A percentile compares a stretch with the other conserved stretches of the same genome.
Conservation (phyloP, 805 yeast genomes). For the Kodamaea leandrae region DNA sequence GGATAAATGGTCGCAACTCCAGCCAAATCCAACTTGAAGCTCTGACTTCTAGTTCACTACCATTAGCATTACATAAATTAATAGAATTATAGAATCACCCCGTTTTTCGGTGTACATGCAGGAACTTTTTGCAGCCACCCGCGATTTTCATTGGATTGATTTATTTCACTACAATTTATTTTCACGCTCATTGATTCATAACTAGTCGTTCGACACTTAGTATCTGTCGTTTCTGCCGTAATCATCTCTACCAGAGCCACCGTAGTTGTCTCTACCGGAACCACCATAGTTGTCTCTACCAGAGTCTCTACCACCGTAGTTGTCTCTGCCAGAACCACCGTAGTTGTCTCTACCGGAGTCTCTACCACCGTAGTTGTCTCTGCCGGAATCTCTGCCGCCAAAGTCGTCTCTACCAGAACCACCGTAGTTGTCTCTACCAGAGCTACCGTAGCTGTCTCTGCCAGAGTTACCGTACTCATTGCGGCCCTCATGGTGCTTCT, state of each 20-base stretch:
- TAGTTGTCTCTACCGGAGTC: slow-evolving; percentile 6
- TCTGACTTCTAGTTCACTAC: too few species aligned
- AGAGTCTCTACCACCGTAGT: slow-evolving; percentile 7
- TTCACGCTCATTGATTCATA: not conserved
- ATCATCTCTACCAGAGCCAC: slow-evolving; percentile 6
- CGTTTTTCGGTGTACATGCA: not conserved
- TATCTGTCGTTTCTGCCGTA: slow-evolving; percentile 10
- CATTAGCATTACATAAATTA: too few species aligned
- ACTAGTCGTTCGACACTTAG: not conserved
- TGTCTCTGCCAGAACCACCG: slow-evolving; percentile 6
- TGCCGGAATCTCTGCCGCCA: not conserved
- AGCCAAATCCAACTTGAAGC: too few species aligned
- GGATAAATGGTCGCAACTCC: too few species aligned
- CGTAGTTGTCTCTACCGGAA: slow-evolving; percentile 6
- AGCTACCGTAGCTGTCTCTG: slow-evolving; percentile 9
- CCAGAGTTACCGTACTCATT: slow-evolving; percentile 12
- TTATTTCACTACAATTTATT: not conserved
- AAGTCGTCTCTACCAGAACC: slow-evolving; percentile 5
- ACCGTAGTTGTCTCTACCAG: slow-evolving; percentile 6
- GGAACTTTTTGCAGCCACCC: not conserved
- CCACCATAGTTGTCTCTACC: slow-evolving; percentile 4
- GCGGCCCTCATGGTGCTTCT: slow-evolving; percentile 10
- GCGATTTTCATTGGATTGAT: too few species aligned
- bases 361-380: slow-evolving; percentile 7
- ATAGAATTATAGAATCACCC: too few species aligned